Conservation (phyloP, 1,139 yeast species). For the Taphrina deformans region DNA sequence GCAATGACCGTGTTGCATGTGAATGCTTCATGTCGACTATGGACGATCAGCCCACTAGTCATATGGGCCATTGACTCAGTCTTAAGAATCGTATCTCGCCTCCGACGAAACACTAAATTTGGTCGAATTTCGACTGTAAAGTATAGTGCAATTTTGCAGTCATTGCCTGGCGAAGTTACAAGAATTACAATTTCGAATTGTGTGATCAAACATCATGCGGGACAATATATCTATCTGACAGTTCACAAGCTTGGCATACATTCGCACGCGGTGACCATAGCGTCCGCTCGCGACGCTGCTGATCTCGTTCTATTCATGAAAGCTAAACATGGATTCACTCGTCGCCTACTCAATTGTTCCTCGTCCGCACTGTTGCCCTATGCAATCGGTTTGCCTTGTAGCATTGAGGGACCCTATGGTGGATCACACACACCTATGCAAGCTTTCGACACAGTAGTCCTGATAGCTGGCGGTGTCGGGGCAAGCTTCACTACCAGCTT, state of each 20-base stretch:
- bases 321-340: slow-evolving; percentile 38
- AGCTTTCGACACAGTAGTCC: slow-evolving; percentile 38
- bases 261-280: slow-evolving; percentile 41
- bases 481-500: slow-evolving; percentile 37
- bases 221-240: slow-evolving; percentile 39
- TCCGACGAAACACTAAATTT: slow-evolving; percentile 28
- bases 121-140: background rate
- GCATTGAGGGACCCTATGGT: slow-evolving; percentile 41
- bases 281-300: slow-evolving; percentile 32
- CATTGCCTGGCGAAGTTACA: slow-evolving; percentile 3
- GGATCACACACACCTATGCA: slow-evolving; percentile 34
- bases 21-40: slow-evolving; percentile 38
- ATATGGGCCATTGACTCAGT: slow-evolving; percentile 38
- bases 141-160: slow-evolving; percentile 18
- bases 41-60: slow-evolving; percentile 38
- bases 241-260: slow-evolving; percentile 39
- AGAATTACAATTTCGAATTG: slow-evolving; percentile 32
- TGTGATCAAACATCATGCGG: slow-evolving; percentile 37
- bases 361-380: background rate
- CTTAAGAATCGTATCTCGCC: slow-evolving; percentile 31
- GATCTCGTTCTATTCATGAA: slow-evolving; percentile 36
- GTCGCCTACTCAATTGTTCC: background rate
- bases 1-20: slow-evolving; percentile 37
- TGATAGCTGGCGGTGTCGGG: slow-evolving; percentile 40
- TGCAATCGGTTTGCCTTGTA: slow-evolving; percentile 34